phyloP scores from a whole-genome alignment of 2,329 filamentous ascomycete species.

The Aschersonia sp. region DNA sequence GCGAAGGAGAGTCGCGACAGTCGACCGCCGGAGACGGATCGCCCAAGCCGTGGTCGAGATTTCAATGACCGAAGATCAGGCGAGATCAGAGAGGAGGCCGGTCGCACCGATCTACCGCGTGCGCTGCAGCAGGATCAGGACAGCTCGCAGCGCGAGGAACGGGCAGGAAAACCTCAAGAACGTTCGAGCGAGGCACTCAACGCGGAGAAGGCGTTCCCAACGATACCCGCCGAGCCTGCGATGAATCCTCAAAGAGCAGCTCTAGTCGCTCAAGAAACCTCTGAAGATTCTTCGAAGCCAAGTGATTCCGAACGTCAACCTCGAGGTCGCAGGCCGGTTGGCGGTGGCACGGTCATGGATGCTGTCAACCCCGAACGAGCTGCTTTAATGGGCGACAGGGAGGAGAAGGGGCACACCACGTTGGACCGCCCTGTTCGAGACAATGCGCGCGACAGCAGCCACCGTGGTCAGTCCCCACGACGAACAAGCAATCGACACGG shows the following conservation, averaged over 20 bases:
- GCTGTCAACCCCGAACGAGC: conserved; percentile 34
- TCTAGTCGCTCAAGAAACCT: conserved; percentile 24
- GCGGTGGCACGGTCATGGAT: conserved; percentile 15
- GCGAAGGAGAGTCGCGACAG: conserved; percentile 15
- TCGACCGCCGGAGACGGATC: conserved; percentile 24
- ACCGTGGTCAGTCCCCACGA: conserved; percentile 34
- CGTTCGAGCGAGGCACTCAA: conserved; percentile 15
- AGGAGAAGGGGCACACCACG: conserved; percentile 14
- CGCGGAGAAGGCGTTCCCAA: conserved; percentile 9
- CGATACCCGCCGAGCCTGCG: conserved; percentile 25
- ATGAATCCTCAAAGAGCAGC: conserved; percentile 43
- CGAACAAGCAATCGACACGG: conserved; percentile 17
- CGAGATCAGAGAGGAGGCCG: conserved; percentile 17
- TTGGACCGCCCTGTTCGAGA: conserved; percentile 25
- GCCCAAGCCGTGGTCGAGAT: conserved; percentile 27
- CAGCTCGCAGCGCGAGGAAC: conserved; percentile 16
- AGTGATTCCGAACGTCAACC: conserved; percentile 15
- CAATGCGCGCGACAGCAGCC: conserved; percentile 26
- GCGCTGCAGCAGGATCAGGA: conserved; percentile 28
- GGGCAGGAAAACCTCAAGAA: conserved; percentile 13
- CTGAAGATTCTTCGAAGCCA: conserved; percentile 12
- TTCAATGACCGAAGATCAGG: conserved; percentile 25
- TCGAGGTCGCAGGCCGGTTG: conserved; percentile 13
- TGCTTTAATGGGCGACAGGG: conserved; percentile 25
- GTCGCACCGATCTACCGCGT: conserved; percentile 17